phyloP scores from a whole-genome alignment of 2,329 filamentous ascomycete genomes.

The Hypoxylon sp. region DNA sequence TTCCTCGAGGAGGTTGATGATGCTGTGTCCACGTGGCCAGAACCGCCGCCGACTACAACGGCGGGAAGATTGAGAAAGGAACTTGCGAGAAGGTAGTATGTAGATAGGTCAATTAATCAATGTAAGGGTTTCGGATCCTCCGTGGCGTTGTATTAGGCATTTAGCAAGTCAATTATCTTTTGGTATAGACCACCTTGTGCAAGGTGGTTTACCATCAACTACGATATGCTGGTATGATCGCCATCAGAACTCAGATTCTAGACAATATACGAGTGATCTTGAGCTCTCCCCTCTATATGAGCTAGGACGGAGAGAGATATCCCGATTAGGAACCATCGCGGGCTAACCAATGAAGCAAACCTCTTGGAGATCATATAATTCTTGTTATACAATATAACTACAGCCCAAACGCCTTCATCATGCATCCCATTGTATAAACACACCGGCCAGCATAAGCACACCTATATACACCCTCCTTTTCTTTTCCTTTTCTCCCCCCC shows the following conservation, averaged over 20 bases:
- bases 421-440: conserved; percentile 15
- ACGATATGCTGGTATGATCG: not conserved
- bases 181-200: not conserved
- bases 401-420: conserved; percentile 22
- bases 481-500: not conserved
- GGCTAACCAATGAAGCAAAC: not conserved
- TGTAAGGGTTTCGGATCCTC: not conserved
- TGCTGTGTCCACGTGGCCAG: conserved; percentile 88
- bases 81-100: conserved; percentile 65
- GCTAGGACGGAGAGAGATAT: too few species aligned
- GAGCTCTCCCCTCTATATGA: too few species aligned
- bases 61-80: conserved; percentile 74
- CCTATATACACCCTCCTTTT: conserved; percentile 4
- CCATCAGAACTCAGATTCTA: not conserved
- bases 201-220: not conserved
- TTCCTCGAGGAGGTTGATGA: conserved; percentile 95
- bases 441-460: not conserved
- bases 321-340: too few species aligned
- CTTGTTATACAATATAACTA: conserved; percentile 7
- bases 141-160: not conserved
- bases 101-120: not conserved
- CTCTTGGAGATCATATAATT: conserved; percentile 1
- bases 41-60: conserved; percentile 71
- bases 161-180: not conserved
- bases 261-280: too few species aligned